These are phyloP conservation scores for Zygoascus sp. DNA, from an alignment of 1,139 yeast genomes.

Conservation along the genomic window DNA sequence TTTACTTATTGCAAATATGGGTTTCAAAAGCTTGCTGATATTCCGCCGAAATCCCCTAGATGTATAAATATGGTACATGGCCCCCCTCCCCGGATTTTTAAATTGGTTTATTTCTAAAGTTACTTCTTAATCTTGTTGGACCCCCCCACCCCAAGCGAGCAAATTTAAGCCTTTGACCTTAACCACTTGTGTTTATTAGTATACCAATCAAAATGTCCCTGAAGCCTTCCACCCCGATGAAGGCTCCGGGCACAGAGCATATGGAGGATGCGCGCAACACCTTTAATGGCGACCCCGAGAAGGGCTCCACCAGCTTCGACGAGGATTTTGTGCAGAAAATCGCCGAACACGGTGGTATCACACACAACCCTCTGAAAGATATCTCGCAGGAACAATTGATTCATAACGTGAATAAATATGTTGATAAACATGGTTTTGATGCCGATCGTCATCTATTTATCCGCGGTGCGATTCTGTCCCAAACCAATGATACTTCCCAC, in stretches of 20 bases:
- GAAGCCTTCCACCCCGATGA: conserved; percentile 21
- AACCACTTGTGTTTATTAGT: neutral
- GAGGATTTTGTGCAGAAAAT: conserved; percentile 17
- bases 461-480: conserved; percentile 72
- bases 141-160: neutral
- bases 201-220: conserved; percentile 14
- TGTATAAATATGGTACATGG: neutral
- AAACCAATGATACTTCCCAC: conserved; percentile 55
- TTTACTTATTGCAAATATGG: no score
- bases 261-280: conserved; percentile 7
- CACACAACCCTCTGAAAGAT: conserved; percentile 27
- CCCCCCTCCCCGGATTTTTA: neutral
- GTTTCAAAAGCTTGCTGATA: neutral
- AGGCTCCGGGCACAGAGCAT: conserved; percentile 19
- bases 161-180: neutral
- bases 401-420: conserved; percentile 69
- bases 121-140: neutral
- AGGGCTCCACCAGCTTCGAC: neutral
- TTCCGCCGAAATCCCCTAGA: neutral
- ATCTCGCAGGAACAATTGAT: conserved; percentile 27
- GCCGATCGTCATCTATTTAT: conserved; percentile 61
- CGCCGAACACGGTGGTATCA: conserved; percentile 25
- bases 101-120: no score
- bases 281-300: conserved; percentile 12
- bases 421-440: conserved; percentile 49